Conservation (phyloP, 345 rosid species). For the Draba incana region DNA sequence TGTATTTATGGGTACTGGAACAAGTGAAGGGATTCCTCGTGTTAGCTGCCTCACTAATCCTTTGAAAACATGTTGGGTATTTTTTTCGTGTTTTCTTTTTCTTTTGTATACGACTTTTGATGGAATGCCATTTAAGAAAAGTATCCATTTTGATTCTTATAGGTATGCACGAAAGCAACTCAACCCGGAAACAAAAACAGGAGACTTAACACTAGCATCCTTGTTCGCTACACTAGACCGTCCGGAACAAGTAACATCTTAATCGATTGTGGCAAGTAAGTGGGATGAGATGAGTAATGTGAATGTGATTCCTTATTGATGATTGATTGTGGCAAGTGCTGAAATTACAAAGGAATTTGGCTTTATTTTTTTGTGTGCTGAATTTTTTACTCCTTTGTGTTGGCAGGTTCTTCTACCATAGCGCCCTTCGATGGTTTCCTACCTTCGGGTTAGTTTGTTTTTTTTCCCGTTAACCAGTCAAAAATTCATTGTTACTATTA, state of each 20-base stretch:
- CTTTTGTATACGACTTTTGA: neutral
- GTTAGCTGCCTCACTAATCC: slow-evolving; percentile 91
- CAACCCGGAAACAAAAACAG: slow-evolving; percentile 75
- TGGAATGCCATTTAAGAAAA: neutral
- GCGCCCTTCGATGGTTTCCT: slow-evolving; percentile 90
- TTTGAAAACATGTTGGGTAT: slow-evolving; percentile 76
- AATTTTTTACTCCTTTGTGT: neutral
- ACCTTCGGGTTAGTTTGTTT: slow-evolving; percentile 67
- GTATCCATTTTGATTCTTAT: slow-evolving; percentile 24
- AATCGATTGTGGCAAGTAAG: slow-evolving; percentile 95
- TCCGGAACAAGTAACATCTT: slow-evolving; percentile 61
- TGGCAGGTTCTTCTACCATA: slow-evolving; percentile 92
- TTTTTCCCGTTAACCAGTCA: slow-evolving; percentile 2
- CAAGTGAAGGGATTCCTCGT: slow-evolving; percentile 96
- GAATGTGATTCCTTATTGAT: neutral
- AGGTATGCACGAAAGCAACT: slow-evolving; percentile 85
- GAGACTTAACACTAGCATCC: slow-evolving; percentile 81
- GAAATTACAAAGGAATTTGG: neutral
- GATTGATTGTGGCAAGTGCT: neutral
- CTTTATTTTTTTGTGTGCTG: neutral
- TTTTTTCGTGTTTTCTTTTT: neutral
- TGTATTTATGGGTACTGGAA: slow-evolving; percentile 85
- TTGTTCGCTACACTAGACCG: slow-evolving; percentile 60
- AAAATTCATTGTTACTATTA: neutral
- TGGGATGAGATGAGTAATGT: slow-evolving; percentile 19